These are phyloP conservation scores for Grosmannia serpens DNA, from an alignment of 2,329 filamentous ascomycete genomes.

Conservation along the genomic window DNA sequence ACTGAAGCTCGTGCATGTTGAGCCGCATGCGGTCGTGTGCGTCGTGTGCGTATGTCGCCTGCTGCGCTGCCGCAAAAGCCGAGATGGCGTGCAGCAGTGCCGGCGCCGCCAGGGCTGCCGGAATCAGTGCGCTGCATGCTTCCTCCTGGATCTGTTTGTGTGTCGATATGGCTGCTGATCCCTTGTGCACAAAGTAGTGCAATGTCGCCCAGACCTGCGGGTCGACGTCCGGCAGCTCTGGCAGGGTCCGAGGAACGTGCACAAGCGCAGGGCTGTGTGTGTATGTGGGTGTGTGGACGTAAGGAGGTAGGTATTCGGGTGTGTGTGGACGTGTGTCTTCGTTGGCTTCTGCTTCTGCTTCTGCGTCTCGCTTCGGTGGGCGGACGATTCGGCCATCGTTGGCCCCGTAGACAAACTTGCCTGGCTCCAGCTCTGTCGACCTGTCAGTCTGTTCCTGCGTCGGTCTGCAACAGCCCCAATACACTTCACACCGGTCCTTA, in stretches of 20 bases:
- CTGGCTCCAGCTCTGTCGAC: conserved; percentile 1
- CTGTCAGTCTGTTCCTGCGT: not conserved
- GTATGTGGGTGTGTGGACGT: too few relatives aligned
- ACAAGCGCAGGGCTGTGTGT: not conserved
- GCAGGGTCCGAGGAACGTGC: not conserved
- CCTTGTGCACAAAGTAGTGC: not conserved
- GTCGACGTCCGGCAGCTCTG: not conserved
- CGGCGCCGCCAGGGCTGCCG: not conserved
- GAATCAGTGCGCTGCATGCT: not conserved
- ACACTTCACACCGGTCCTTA: not conserved
- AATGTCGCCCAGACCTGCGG: not conserved
- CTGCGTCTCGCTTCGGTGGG: not conserved
- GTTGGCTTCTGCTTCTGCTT: not conserved
- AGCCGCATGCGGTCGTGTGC: not conserved
- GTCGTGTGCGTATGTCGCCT: not conserved
- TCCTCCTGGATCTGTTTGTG: conserved; percentile 4
- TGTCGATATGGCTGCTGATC: not conserved
- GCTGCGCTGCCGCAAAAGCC: conserved; percentile 1
- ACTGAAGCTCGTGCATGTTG: not conserved
- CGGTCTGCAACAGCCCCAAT: not conserved
- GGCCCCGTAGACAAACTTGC: not conserved
- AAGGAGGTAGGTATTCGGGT: too few relatives aligned
- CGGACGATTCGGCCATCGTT: not conserved
- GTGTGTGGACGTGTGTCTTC: not conserved
- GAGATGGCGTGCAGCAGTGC: not conserved